Percentiles rank a stretch among this genome's conserved stretches.
Conservation (phyloP, 2,329 filamentous ascomycete genomes). For the Fusarium scirpi region DNA sequence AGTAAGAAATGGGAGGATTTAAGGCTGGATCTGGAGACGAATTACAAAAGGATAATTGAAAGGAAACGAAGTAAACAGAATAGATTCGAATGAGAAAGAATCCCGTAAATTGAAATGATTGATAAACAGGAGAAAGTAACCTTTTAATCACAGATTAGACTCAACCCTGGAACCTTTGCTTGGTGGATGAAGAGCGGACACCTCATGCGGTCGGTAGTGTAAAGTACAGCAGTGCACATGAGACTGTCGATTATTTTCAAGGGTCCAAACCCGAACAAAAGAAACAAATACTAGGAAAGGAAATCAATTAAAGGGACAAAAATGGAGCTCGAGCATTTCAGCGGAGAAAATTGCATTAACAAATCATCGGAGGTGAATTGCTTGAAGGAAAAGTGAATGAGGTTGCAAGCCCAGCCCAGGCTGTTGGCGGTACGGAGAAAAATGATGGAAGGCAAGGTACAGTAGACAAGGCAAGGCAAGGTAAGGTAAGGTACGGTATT, state of each 20-base stretch:
- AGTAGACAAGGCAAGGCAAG: conserved; percentile 27
- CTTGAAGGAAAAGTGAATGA: conserved; percentile 25
- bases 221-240: conserved; percentile 10
- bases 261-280: neutral
- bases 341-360: conserved; percentile 37
- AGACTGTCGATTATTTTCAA: neutral
- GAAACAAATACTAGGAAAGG: neutral
- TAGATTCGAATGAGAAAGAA: neutral
- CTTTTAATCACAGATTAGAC: conserved; percentile 10
- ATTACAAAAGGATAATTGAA: conserved; percentile 1
- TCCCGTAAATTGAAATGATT: neutral
- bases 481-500: conserved; percentile 44
- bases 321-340: conserved; percentile 10
- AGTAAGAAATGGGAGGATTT: conserved; percentile 35
- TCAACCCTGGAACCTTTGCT: conserved; percentile 25
- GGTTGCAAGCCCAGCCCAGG: conserved; percentile 37
- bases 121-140: neutral
- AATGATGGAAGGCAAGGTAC: conserved; percentile 5
- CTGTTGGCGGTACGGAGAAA: conserved; percentile 40
- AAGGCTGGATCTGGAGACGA: conserved; percentile 11
- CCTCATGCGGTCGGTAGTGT: conserved; percentile 8
- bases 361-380: conserved; percentile 31
- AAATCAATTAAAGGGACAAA: conserved; percentile 9
- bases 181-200: conserved; percentile 22
- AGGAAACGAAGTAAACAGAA: neutral